A percentile compares a stretch with the other conserved stretches of the same genome.
Conservation (phyloP, 495 filamentous ascomycete species). For the Penicillium verhagenii region DNA sequence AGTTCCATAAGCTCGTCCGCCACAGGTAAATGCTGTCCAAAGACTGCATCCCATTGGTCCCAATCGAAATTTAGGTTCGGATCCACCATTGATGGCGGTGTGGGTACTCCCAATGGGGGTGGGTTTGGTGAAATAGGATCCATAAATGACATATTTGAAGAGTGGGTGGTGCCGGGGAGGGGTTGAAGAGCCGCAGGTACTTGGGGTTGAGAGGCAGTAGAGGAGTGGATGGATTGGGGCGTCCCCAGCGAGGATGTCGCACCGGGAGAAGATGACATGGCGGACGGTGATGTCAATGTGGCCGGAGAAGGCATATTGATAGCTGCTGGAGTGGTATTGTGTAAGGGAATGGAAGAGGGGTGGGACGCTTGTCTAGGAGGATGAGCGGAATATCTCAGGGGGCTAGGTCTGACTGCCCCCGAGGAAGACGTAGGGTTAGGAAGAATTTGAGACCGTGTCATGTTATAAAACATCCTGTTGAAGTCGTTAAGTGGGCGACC, state of each 20-base stretch:
- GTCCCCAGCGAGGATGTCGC: slow-evolving; percentile 6
- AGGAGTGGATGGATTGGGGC: slow-evolving; percentile 11
- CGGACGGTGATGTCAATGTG: background rate
- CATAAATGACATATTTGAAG: slow-evolving; percentile 20
- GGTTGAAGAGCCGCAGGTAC: slow-evolving; percentile 8
- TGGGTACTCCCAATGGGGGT: slow-evolving; percentile 26
- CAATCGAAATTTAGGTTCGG: slow-evolving; percentile 49
- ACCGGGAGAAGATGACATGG: slow-evolving; percentile 15
- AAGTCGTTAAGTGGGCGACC: slow-evolving; percentile 31
- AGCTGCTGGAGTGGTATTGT: slow-evolving; percentile 16
- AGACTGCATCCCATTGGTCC: slow-evolving; percentile 53
- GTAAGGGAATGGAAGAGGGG: slow-evolving; percentile 13
- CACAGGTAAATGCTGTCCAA: slow-evolving; percentile 47
- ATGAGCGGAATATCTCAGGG: slow-evolving; percentile 28
- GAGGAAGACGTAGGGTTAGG: slow-evolving; percentile 17
- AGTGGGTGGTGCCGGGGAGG: background rate
- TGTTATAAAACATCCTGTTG: slow-evolving; percentile 39
- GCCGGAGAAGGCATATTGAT: background rate
- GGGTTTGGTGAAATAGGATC: slow-evolving; percentile 25
- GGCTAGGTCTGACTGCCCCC: slow-evolving; percentile 22
- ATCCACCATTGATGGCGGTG: slow-evolving; percentile 46
- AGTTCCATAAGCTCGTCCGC: slow-evolving; percentile 48
- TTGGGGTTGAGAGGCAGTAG: slow-evolving; percentile 5
- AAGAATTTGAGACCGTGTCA: slow-evolving; percentile 37
- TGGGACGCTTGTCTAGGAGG: slow-evolving; percentile 9